phyloP scores from a whole-genome alignment of 1,284 basidiomycete species.

The Paramarasmius palmivorus region DNA sequence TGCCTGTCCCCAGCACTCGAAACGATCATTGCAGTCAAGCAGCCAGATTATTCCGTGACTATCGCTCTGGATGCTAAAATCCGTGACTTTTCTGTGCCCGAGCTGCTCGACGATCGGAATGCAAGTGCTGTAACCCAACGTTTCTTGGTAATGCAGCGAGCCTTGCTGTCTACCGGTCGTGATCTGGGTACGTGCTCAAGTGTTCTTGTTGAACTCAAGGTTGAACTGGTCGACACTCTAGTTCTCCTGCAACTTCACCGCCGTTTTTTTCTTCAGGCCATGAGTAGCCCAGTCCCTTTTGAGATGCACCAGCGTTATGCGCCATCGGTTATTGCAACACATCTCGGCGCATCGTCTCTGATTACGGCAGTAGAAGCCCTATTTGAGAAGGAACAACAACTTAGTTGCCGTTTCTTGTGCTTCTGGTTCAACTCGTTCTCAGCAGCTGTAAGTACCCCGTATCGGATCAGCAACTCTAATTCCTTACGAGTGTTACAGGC shows the following conservation, averaged over 20 bases:
- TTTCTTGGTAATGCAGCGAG: slow-evolving; percentile 67
- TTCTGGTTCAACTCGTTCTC: slow-evolving; percentile 81
- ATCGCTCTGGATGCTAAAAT: slow-evolving; percentile 60
- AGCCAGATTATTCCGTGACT: slow-evolving; percentile 55
- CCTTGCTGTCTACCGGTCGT: slow-evolving; percentile 62
- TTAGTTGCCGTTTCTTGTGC: slow-evolving; percentile 72
- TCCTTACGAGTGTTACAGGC: too few species aligned
- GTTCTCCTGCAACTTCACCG: slow-evolving; percentile 74
- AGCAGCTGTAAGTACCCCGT: slow-evolving; percentile 70
- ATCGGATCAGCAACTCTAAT: too few species aligned
- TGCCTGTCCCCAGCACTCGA: slow-evolving; percentile 70
- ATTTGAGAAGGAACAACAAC: slow-evolving; percentile 58
- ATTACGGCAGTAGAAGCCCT: slow-evolving; percentile 61
- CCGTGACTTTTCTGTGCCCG: slow-evolving; percentile 60
- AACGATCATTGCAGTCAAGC: slow-evolving; percentile 61
- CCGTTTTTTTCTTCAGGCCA: slow-evolving; percentile 70
- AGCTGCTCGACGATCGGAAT: slow-evolving; percentile 47
- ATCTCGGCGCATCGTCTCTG: slow-evolving; percentile 62
- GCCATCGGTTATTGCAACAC: slow-evolving; percentile 73
- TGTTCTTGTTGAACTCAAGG: not conserved
- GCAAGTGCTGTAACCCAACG: slow-evolving; percentile 38
- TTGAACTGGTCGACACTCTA: slow-evolving; percentile 26
- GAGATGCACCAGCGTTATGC: slow-evolving; percentile 66
- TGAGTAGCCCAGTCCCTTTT: slow-evolving; percentile 60
- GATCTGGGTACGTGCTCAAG: slow-evolving; percentile 57